Percentiles rank a stretch among this genome's conserved stretches.
Conservation (phyloP, 129 eudicot genomes). For the Lonicera japonica region DNA sequence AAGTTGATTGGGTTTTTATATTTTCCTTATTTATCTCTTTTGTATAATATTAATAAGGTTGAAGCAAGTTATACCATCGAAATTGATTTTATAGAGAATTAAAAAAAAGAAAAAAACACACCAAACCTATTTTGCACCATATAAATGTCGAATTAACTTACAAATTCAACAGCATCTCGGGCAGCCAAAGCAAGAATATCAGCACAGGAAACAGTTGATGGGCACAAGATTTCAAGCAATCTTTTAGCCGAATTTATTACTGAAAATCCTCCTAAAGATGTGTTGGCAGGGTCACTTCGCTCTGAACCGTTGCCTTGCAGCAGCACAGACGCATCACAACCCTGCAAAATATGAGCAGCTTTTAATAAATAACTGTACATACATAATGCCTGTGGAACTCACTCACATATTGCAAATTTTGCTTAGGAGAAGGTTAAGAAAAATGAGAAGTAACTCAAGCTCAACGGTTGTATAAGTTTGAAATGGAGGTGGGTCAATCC, state of each 20-base stretch:
- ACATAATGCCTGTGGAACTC: too few species aligned
- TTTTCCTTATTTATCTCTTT: too few species aligned
- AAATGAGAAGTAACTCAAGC: too few species aligned
- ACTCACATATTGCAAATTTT: too few species aligned
- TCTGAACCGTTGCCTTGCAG: conserved; percentile 44
- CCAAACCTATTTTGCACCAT: too few species aligned
- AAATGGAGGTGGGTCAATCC: too few species aligned
- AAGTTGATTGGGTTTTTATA: too few species aligned
- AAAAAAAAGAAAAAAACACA: too few species aligned
- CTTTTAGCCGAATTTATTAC: conserved; percentile 44
- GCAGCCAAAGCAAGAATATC: conserved; percentile 50
- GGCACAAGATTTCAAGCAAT: conserved; percentile 38
- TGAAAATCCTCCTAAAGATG: conserved; percentile 39
- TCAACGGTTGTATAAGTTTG: too few species aligned
- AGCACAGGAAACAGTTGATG: conserved; percentile 46
- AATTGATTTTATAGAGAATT: neutral
- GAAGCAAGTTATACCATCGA: neutral
- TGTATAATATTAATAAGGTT: too few species aligned
- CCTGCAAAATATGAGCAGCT: conserved; percentile 17
- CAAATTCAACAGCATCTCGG: conserved; percentile 45
- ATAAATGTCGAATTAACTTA: neutral
- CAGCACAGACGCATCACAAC: conserved; percentile 50
- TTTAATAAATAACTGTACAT: too few species aligned
- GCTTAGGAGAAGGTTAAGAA: too few species aligned
- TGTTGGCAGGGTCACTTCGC: conserved; percentile 40